Conservation (phyloP, 1,284 basidiomycete genomes). For the Pseudozyma tsukubaensis region DNA sequence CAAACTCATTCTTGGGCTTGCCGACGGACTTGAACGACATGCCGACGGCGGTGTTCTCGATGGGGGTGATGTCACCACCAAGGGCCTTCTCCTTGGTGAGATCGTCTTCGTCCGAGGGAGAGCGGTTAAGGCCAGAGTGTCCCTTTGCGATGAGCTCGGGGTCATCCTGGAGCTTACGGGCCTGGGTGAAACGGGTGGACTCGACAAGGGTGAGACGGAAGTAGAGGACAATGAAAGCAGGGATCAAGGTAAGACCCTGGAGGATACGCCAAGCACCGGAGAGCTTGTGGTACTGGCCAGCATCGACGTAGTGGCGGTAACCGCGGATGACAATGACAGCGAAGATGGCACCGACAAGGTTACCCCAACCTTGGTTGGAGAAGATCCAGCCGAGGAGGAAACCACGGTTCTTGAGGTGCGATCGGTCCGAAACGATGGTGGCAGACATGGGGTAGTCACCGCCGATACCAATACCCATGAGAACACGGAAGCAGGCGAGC, state of each 20-base stretch:
- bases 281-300: conserved; percentile 58
- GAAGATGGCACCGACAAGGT: conserved; percentile 74
- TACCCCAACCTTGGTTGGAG: conserved; percentile 68
- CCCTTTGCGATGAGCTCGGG: conserved; percentile 77
- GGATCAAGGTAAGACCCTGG: conserved; percentile 67
- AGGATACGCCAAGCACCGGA: conserved; percentile 65
- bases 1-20: conserved; percentile 48
- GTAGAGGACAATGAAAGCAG: conserved; percentile 70
- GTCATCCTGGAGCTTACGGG: conserved; percentile 79
- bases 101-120: conserved; percentile 47
- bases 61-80: conserved; percentile 29
- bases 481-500: conserved; percentile 60
- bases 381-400: conserved; percentile 69
- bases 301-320: conserved; percentile 73
- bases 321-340: conserved; percentile 77
- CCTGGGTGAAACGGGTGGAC: conserved; percentile 85
- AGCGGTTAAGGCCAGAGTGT: conserved; percentile 71
- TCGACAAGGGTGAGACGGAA: conserved; percentile 71
- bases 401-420: conserved; percentile 60
- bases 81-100: conserved; percentile 54
- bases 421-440: conserved; percentile 64
- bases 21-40: conserved; percentile 58
- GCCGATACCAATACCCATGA: conserved; percentile 73
- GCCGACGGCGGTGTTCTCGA: conserved; percentile 59
- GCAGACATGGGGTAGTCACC: conserved; percentile 84